phyloP scores from a whole-genome alignment of 2,329 filamentous ascomycete genomes.

The Pestalotiopsis sp. region DNA sequence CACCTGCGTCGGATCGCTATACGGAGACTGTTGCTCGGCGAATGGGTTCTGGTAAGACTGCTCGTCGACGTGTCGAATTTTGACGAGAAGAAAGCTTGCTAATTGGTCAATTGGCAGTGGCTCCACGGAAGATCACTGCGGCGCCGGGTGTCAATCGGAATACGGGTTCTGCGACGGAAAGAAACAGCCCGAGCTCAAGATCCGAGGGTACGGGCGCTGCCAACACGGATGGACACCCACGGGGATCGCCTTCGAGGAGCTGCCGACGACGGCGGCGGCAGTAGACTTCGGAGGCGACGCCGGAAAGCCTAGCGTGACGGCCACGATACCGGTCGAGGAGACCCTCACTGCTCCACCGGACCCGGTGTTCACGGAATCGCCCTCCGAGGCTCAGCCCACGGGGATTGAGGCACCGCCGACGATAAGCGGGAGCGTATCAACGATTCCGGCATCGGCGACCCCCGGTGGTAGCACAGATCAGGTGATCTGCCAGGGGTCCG shows the following conservation, averaged over 20 bases:
- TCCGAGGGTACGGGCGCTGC: neutral
- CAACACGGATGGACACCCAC: neutral
- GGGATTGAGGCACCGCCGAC: neutral
- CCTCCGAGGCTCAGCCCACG: neutral
- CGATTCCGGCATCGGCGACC: neutral
- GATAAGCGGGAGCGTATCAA: too few relatives aligned
- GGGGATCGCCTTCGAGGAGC: neutral
- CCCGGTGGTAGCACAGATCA: neutral
- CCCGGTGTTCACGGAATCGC: neutral
- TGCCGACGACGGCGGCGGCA: conserved; percentile 47
- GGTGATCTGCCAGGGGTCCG: neutral
- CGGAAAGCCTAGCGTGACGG: neutral
- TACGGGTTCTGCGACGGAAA: neutral
- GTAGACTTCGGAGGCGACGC: neutral
- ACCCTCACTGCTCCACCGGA: neutral
- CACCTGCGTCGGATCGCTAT: neutral
- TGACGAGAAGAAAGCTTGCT: neutral
- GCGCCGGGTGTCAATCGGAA: neutral
- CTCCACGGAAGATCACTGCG: neutral
- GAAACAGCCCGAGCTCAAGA: neutral
- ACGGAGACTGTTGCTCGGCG: neutral
- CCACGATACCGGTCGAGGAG: neutral
- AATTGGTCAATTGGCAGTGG: neutral
- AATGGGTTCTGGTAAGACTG: neutral
- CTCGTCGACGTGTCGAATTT: neutral